Percentiles rank a stretch among this genome's conserved stretches.
phyloP scores from a whole-genome alignment of 1,284 basidiomycete species.

The Hymenochaete sp. region DNA sequence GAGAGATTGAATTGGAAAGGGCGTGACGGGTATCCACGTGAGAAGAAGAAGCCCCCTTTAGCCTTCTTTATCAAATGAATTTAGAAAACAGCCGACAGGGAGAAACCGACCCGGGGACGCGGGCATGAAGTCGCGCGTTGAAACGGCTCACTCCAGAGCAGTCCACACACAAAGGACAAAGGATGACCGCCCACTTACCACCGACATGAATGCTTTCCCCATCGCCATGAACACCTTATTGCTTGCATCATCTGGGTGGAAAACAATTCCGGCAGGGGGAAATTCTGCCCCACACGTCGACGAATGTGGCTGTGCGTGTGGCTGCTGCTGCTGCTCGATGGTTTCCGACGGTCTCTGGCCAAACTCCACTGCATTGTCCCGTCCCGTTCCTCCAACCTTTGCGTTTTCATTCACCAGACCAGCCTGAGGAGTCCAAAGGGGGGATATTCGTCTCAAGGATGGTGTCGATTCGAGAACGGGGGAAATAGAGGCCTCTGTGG shows the following conservation, averaged over 20 bases:
- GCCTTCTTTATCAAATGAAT: neutral
- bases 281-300: slow-evolving; percentile 32
- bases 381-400: no score
- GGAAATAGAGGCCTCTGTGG: slow-evolving; percentile 28
- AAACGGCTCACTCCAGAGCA: slow-evolving; percentile 3
- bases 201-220: slow-evolving; percentile 59
- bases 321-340: slow-evolving; percentile 19
- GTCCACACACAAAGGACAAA: slow-evolving; percentile 5
- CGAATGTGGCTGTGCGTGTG: slow-evolving; percentile 16
- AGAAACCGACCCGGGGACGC: neutral
- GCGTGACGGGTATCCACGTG: slow-evolving; percentile 11
- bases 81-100: neutral
- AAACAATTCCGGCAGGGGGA: slow-evolving; percentile 50
- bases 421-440: no score
- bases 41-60: slow-evolving; percentile 8
- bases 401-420: no score
- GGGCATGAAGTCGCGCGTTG: neutral
- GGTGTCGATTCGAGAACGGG: slow-evolving; percentile 31
- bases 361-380: no score
- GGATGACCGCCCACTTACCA: slow-evolving; percentile 38
- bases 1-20: slow-evolving; percentile 5
- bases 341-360: no score
- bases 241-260: slow-evolving; percentile 62
- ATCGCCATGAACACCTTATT: slow-evolving; percentile 65
- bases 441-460: slow-evolving; percentile 18